These are phyloP conservation scores for Sutorius eximius DNA, from an alignment of 1,284 basidiomycete genomes.

Conservation along the genomic window DNA sequence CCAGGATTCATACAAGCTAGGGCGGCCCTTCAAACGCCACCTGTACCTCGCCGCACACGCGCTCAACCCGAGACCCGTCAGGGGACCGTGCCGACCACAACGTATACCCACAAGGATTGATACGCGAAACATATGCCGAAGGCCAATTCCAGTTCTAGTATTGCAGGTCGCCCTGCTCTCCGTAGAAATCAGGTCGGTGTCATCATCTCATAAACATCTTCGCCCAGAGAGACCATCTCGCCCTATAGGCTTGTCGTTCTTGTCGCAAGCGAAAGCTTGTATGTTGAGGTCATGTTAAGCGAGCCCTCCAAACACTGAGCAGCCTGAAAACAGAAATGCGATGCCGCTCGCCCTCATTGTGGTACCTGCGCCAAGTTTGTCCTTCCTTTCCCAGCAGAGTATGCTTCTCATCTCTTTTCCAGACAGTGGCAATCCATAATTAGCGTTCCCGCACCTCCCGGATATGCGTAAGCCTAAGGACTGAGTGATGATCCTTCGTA, in stretches of 20 bases:
- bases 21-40: not conserved
- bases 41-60: not conserved
- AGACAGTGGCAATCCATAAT: slow-evolving; percentile 78
- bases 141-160: slow-evolving; percentile 37
- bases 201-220: slow-evolving; percentile 4
- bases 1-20: not conserved
- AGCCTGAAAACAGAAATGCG: slow-evolving; percentile 64
- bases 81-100: slow-evolving; percentile 1
- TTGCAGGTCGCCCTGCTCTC: slow-evolving; percentile 55
- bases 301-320: slow-evolving; percentile 9
- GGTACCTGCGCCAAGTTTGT: slow-evolving; percentile 77
- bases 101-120: not conserved
- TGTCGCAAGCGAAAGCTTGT: slow-evolving; percentile 81
- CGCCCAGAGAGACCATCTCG: not conserved
- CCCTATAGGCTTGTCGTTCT: slow-evolving; percentile 68
- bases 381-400: slow-evolving; percentile 1
- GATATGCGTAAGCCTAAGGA: slow-evolving; percentile 62
- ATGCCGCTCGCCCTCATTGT: slow-evolving; percentile 78
- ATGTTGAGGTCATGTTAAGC: slow-evolving; percentile 26
- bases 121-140: slow-evolving; percentile 59
- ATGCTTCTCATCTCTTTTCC: slow-evolving; percentile 20
- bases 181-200: slow-evolving; percentile 71
- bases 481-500: not conserved
- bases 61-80: not conserved
- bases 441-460: slow-evolving; percentile 74